These are phyloP conservation scores for Brassica carinata DNA, from an alignment of 345 rosid species.

Conservation along the genomic window DNA sequence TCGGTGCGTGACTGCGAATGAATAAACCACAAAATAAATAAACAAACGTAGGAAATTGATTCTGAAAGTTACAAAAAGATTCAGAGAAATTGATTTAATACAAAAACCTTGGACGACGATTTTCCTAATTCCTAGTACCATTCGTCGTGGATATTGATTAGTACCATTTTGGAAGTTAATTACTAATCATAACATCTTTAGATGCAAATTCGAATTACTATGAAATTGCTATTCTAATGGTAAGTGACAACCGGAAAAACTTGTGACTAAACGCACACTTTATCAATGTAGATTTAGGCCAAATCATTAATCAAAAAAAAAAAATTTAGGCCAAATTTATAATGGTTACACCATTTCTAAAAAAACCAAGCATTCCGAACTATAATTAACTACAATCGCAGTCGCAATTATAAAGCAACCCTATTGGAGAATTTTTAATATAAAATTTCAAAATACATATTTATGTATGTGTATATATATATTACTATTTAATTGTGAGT, in stretches of 20 bases:
- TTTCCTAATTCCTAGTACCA: background rate
- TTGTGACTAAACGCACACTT: background rate
- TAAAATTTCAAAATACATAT: too few relatives aligned
- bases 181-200: background rate
- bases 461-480: too few relatives aligned
- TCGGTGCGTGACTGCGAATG: background rate
- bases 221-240: background rate
- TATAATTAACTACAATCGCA: too few relatives aligned
- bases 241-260: background rate
- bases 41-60: background rate
- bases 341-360: too few relatives aligned
- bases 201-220: background rate
- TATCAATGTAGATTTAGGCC: background rate
- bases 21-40: background rate
- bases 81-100: background rate
- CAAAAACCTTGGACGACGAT: background rate
- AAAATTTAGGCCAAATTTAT: background rate
- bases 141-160: background rate
- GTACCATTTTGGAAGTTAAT: background rate
- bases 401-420: too few relatives aligned
- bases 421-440: too few relatives aligned
- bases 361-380: too few relatives aligned
- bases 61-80: background rate
- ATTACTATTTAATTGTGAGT: too few relatives aligned
- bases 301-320: too few relatives aligned